Evolutionary conservation across 805 yeast species (phyloP), one percentile per base, ranked within the genome.

Genomic region (Saccharomycopsis schoenii): DNA sequence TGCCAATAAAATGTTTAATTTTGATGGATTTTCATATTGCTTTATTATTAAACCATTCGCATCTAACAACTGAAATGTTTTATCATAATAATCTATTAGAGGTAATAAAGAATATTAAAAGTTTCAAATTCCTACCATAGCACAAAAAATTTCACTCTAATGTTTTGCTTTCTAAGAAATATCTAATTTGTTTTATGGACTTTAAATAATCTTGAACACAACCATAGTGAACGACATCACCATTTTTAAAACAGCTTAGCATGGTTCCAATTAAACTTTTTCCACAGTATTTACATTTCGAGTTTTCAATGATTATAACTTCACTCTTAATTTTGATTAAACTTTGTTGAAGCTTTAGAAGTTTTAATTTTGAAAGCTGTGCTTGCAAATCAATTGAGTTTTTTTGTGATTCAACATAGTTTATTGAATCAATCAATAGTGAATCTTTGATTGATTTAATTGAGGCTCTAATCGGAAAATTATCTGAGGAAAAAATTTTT

Each of bases 221-320:
- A 12, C 74, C 75, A 66, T 74, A 77, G 64, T 77, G 81, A 1
- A 74, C 73, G 8, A 77, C 66, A 24, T 68, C 63, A 25, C 70
- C 69, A 12, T 68, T 66, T 2, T 62, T 63, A 14, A 69, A 68
- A 2, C 71, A 73, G 43, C 74, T 68, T 51, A 74, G 69, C 5
- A 77, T 73, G 50, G 75, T 69, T 60, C 72, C 72, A 15, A 79
- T 79, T 43, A 77, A 65, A 19, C 68, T 65, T 54, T 74, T 73
- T 17, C 68, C 64, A 63, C 81, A 77, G 9, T 72, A 67, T 1
- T 65, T 57, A 65, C 81, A 77, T 4, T 58, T 41, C 47, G 74
- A 68, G 42, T 73, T 71, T 34, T 69, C 68, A n/a, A 25, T 42
- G 12, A 43, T 74, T 68, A 14, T 62, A 47, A 61, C 69, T 71